Evolutionary conservation across 2,329 filamentous ascomycete genomes (phyloP).

Genomic region (Curvularia spicifera): DNA sequence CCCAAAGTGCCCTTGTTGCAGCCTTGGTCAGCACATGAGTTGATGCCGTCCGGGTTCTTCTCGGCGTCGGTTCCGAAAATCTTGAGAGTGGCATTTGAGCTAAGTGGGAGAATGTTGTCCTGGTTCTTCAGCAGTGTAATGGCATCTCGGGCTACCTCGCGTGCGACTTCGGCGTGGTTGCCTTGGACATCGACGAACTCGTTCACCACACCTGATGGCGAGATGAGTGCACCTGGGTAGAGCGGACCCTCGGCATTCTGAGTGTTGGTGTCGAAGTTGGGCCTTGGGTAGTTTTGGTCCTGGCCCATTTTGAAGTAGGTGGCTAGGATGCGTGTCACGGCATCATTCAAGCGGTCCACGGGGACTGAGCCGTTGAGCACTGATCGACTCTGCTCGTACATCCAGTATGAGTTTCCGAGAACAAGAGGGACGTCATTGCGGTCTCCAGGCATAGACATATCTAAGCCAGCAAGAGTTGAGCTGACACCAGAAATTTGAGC

Average conservation of each 20-base stretch:
- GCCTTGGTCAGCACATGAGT: conserved; percentile 69
- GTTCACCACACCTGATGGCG: conserved; percentile 69
- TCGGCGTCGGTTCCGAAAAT: conserved; percentile 58
- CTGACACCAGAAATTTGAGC: conserved; percentile 82
- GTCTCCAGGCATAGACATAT: conserved; percentile 80
- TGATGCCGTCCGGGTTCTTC: conserved; percentile 65
- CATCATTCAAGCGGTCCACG: conserved; percentile 82
- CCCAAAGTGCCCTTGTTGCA: conserved; percentile 74
- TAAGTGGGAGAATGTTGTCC: conserved; percentile 60
- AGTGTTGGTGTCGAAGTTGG: conserved; percentile 49
- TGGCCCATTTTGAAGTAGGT: conserved; percentile 74
- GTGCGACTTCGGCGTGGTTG: conserved; percentile 59
- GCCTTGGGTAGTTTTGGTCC: conserved; percentile 52
- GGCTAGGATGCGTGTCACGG: conserved; percentile 83
- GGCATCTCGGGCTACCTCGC: conserved; percentile 61
- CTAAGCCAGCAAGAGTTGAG: conserved; percentile 79
- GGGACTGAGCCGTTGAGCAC: conserved; percentile 85
- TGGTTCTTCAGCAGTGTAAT: conserved; percentile 69
- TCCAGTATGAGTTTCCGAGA: conserved; percentile 66
- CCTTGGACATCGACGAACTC: conserved; percentile 68
- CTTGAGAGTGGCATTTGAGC: conserved; percentile 39
- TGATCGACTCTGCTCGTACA: conserved; percentile 73
- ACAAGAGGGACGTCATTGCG: conserved; percentile 56
- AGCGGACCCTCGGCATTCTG: conserved; percentile 44
- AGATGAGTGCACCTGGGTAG: conserved; percentile 56